These are phyloP conservation scores for Alternaria sp. DNA, from an alignment of 2,329 filamentous ascomycete genomes.

Conservation along the genomic window DNA sequence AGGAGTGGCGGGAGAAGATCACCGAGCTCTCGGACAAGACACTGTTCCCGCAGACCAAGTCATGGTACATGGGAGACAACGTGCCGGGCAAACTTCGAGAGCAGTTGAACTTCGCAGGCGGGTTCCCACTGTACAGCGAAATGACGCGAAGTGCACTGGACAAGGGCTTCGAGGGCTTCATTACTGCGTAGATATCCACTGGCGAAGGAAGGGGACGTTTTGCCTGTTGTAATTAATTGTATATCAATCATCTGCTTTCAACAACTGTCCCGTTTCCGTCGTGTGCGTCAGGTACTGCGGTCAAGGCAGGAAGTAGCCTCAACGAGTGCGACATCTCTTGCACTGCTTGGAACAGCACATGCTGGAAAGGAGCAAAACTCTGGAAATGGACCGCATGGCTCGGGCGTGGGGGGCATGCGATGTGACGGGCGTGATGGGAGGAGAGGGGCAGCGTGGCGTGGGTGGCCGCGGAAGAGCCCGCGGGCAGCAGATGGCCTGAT, in stretches of 20 bases:
- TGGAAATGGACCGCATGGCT: background rate
- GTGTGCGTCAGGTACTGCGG: background rate
- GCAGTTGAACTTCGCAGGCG: slow-evolving; percentile 54
- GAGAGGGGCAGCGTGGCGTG: background rate
- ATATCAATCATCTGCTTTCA: background rate
- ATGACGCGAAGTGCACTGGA: slow-evolving; percentile 49
- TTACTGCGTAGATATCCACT: slow-evolving; percentile 31
- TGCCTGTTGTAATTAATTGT: background rate
- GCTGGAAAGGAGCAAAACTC: background rate
- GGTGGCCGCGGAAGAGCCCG: slow-evolving; percentile 4
- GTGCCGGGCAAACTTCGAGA: slow-evolving; percentile 55
- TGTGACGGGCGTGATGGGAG: background rate
- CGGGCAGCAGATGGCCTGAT: slow-evolving; percentile 6
- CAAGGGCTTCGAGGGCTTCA: slow-evolving; percentile 44
- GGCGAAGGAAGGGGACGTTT: background rate
- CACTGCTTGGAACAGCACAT: background rate
- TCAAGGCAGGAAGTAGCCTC: background rate
- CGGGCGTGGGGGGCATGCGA: background rate
- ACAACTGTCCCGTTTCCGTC: background rate
- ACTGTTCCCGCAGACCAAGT: slow-evolving; percentile 50
- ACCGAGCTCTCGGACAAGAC: slow-evolving; percentile 51
- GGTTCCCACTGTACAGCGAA: slow-evolving; percentile 50
- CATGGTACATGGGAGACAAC: slow-evolving; percentile 56
- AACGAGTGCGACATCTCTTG: background rate
- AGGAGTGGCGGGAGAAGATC: slow-evolving; percentile 51